phyloP scores from a whole-genome alignment of 768 basidiomycete species.

The Suillus decipiens region DNA sequence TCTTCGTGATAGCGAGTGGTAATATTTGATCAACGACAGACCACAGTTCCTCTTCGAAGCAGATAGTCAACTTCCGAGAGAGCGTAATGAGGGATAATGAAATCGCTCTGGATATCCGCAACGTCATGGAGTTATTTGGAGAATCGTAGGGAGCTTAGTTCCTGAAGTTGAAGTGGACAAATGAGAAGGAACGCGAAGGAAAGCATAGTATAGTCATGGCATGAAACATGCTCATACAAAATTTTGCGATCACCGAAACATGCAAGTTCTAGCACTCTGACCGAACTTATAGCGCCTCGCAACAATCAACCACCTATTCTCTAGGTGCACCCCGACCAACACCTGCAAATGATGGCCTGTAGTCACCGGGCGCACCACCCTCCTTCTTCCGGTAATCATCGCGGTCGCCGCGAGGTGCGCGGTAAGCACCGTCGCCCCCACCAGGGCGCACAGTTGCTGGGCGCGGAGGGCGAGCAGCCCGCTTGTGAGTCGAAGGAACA shows the following conservation, averaged over 20 bases:
- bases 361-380: slow-evolving; percentile 84
- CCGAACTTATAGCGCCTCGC: slow-evolving; percentile 5
- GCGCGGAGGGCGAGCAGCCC: slow-evolving; percentile 84
- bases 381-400: slow-evolving; percentile 92
- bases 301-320: slow-evolving; percentile 40
- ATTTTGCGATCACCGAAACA: slow-evolving; percentile 17
- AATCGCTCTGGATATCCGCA: slow-evolving; percentile 28
- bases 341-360: slow-evolving; percentile 84
- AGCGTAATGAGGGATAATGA: slow-evolving; percentile 22
- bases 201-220: slow-evolving; percentile 30
- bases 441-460: slow-evolving; percentile 75
- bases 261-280: slow-evolving; percentile 4
- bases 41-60: slow-evolving; percentile 52
- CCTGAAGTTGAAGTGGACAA: slow-evolving; percentile 3
- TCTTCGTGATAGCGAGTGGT: not conserved
- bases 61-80: slow-evolving; percentile 48
- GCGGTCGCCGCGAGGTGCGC: slow-evolving; percentile 84
- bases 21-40: not conserved
- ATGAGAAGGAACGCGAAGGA: slow-evolving; percentile 8
- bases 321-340: slow-evolving; percentile 87
- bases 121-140: slow-evolving; percentile 49
- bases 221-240: slow-evolving; percentile 31
- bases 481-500: slow-evolving; percentile 97
- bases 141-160: slow-evolving; percentile 16
- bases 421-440: slow-evolving; percentile 76